These are phyloP conservation scores for Musa schizocarpa DNA, from an alignment of 176 grass and related monocot genomes.

Conservation along the genomic window DNA sequence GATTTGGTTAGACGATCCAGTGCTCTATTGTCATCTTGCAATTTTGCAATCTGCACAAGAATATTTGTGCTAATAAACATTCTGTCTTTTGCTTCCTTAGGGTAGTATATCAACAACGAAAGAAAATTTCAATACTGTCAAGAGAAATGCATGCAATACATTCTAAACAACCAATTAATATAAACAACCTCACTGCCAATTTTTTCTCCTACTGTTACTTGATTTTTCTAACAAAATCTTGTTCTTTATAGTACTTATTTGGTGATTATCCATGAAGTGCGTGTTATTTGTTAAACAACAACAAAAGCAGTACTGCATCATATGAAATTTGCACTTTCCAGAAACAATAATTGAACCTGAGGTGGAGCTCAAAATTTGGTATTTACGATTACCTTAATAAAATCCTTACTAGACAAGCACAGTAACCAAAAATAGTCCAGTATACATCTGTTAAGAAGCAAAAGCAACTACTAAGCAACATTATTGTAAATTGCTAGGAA, in stretches of 20 bases:
- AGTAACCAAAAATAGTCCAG: neutral
- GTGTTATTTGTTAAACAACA: neutral
- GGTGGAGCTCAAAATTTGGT: neutral
- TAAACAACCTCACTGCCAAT: neutral
- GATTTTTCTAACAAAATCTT: neutral
- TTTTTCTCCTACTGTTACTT: neutral
- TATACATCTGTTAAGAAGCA: neutral
- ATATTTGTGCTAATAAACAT: neutral
- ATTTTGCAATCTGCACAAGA: slow-evolving; percentile 71
- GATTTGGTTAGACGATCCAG: slow-evolving; percentile 89
- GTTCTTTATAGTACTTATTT: neutral
- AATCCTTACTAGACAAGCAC: neutral
- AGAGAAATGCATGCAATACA: neutral
- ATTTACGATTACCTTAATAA: neutral
- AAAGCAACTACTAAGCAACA: too few relatives aligned
- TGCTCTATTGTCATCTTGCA: slow-evolving; percentile 94
- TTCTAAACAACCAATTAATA: neutral
- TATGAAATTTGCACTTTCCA: neutral
- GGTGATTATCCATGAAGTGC: neutral
- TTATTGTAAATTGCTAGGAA: too few relatives aligned
- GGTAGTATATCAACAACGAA: neutral
- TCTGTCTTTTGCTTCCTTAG: slow-evolving; percentile 12
- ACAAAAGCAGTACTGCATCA: neutral
- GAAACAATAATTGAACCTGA: neutral
- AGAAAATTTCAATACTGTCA: neutral